Evolutionary conservation across 192 early-diverging fungal species (phyloP).

Genomic region (Diversispora epigaea): DNA sequence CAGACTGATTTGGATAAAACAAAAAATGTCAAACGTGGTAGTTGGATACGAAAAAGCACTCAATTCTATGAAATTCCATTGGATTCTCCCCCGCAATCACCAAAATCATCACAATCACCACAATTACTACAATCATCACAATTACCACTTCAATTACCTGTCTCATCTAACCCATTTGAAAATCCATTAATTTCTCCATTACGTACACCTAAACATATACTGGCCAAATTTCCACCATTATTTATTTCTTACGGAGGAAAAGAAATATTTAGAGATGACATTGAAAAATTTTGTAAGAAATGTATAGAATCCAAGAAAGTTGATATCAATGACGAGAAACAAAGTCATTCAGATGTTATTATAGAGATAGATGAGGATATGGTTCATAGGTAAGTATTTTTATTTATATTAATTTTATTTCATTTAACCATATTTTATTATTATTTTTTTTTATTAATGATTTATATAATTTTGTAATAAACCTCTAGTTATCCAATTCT

Average conservation of each 20-base stretch:
- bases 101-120: too few species aligned
- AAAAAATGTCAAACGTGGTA: background rate
- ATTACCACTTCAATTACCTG: too few species aligned
- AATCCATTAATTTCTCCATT: conserved; percentile 10
- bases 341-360: background rate
- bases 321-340: background rate
- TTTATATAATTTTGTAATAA: background rate
- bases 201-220: background rate
- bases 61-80: background rate
- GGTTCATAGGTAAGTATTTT: conserved; percentile 14
- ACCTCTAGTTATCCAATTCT: conserved; percentile 14
- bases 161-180: background rate
- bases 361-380: conserved; percentile 11
- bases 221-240: conserved; percentile 27
- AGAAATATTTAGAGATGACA: conserved; percentile 27
- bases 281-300: conserved; percentile 22
- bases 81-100: too few species aligned
- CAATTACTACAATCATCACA: too few species aligned
- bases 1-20: background rate
- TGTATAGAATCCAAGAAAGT: conserved; percentile 18
- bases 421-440: background rate
- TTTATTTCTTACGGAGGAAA: conserved; percentile 26
- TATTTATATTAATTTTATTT: background rate
- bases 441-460: background rate
- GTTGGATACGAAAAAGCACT: background rate